Evolutionary conservation across 305 asterid genomes (phyloP).

Genomic region (Nicotiana rustica): DNA sequence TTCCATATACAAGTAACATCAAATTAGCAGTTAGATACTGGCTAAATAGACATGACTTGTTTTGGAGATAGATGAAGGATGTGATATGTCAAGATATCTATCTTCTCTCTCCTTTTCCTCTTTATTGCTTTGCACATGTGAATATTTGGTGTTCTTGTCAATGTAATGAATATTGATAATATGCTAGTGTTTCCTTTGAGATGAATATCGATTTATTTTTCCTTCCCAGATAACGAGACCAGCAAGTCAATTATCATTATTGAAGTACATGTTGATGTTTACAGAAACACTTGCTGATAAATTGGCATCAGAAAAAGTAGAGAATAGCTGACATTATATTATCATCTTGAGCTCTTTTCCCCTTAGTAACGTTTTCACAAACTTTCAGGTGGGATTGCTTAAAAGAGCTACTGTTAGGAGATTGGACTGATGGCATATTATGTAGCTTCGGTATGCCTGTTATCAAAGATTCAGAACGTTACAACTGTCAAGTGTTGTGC

Average conservation of each 20-base stretch:
- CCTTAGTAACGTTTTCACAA: constrained; percentile 1
- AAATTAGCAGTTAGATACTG: background rate
- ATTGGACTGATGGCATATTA: constrained; percentile 86
- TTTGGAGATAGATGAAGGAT: background rate
- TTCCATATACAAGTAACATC: background rate
- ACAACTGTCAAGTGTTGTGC: constrained; percentile 92
- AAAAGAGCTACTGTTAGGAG: constrained; percentile 75
- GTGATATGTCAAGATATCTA: background rate
- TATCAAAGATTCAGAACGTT: constrained; percentile 88
- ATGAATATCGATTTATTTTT: background rate
- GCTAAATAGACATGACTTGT: background rate
- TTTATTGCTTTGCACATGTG: constrained; percentile 1
- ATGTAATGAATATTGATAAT: background rate
- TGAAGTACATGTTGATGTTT: background rate
- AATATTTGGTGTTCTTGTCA: background rate
- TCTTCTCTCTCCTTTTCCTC: background rate
- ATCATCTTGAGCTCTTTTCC: background rate
- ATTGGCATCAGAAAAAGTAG: constrained; percentile 4
- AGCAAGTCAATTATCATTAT: background rate
- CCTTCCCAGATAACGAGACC: background rate
- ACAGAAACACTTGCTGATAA: background rate
- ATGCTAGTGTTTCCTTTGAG: background rate
- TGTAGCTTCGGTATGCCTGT: constrained; percentile 98
- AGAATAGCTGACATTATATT: background rate
- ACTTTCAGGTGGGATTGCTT: constrained; percentile 92